Percentiles rank a stretch among this genome's conserved stretches.
phyloP scores from a whole-genome alignment of 2,329 filamentous ascomycete species.

The Penicillium griseofulvum region DNA sequence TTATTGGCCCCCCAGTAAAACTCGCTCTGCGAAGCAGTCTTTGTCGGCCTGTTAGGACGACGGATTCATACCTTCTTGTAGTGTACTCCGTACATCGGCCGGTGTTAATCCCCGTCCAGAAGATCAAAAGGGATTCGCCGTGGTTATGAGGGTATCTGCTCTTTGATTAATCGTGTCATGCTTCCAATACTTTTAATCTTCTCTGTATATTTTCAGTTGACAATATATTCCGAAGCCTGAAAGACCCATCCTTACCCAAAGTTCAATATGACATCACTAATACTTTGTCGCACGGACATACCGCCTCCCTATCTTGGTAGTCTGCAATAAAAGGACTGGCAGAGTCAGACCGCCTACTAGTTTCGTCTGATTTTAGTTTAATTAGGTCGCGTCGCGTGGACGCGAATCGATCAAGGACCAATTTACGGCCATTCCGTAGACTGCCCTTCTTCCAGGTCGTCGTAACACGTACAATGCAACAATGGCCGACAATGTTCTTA shows the following conservation, averaged over 20 bases:
- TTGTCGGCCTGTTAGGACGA: no score
- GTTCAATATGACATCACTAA: background rate
- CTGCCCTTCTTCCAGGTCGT: conserved; percentile 1
- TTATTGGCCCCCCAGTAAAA: no score
- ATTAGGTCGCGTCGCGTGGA: conserved; percentile 28
- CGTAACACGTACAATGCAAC: conserved; percentile 20
- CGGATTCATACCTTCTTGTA: no score
- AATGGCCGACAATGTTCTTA: conserved; percentile 27
- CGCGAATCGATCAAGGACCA: conserved; percentile 5
- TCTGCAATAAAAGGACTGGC: background rate
- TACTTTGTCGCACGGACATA: fast-evolving
- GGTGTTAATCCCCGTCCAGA: no score
- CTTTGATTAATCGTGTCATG: conserved; percentile 62
- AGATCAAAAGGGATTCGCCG: no score
- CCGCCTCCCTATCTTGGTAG: background rate
- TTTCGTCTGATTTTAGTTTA: conserved; percentile 17
- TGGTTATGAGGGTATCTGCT: background rate
- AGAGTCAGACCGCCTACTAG: background rate
- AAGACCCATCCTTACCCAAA: background rate
- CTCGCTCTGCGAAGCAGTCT: no score
- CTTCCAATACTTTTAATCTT: conserved; percentile 67
- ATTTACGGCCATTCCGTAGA: background rate
- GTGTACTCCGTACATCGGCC: no score
- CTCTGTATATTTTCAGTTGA: conserved; percentile 69
- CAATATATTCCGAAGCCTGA: conserved; percentile 47